Evolutionary conservation across 2,329 filamentous ascomycete species (phyloP).

Genomic region (Fusarium mangiferae): DNA sequence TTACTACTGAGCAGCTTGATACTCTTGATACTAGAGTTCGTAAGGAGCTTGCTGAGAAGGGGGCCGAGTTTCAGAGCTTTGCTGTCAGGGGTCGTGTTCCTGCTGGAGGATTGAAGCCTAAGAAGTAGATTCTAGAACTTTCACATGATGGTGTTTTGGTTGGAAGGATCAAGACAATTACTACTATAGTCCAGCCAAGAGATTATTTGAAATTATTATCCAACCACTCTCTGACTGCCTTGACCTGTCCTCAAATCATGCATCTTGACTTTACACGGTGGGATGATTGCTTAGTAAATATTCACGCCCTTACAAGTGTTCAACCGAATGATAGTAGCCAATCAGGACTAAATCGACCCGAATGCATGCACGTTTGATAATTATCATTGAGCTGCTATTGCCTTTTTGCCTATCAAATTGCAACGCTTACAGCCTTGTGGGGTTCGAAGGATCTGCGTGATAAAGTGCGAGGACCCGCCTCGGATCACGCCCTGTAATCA

Average conservation of each 20-base stretch:
- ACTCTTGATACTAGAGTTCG: neutral
- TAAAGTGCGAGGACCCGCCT: neutral
- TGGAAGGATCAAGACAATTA: too few species aligned
- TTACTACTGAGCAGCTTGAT: neutral
- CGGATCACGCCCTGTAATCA: neutral
- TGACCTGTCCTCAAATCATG: too few species aligned
- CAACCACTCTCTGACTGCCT: too few species aligned
- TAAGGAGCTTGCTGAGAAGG: constrained; percentile 1
- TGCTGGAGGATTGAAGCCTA: neutral
- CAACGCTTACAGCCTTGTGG: neutral
- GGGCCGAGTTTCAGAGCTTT: constrained; percentile 1
- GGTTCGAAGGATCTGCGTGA: neutral
- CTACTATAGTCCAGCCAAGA: neutral
- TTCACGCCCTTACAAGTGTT: too few species aligned
- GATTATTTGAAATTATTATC: accelerated
- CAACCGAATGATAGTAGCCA: neutral
- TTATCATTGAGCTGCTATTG: neutral
- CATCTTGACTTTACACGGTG: accelerated
- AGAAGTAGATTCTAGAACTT: neutral
- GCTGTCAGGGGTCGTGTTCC: constrained; percentile 1
- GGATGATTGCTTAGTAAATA: neutral
- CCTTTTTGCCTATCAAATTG: neutral
- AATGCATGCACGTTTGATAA: neutral
- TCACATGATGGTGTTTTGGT: neutral
- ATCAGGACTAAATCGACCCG: neutral